Conservation (phyloP, 2,329 filamentous ascomycete genomes). For the Conoideocrella luteorostrata region DNA sequence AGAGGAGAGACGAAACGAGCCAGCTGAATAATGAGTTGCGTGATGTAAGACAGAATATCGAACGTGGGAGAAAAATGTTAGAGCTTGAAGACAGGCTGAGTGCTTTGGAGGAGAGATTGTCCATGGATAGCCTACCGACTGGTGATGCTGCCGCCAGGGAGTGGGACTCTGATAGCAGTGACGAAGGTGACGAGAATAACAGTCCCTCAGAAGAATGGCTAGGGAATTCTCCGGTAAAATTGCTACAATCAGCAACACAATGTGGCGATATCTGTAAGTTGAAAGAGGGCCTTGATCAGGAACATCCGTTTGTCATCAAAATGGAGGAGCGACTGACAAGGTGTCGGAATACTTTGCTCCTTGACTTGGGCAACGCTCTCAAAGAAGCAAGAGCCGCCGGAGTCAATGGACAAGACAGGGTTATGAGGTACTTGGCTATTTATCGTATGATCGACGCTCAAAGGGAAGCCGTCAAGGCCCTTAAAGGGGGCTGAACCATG, state of each 20-base stretch:
- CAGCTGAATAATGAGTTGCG: slow-evolving; percentile 60
- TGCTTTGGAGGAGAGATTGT: slow-evolving; percentile 57
- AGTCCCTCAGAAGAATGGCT: slow-evolving; percentile 25
- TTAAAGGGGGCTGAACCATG: slow-evolving; percentile 31
- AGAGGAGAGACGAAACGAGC: slow-evolving; percentile 57
- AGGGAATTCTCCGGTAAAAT: slow-evolving; percentile 40
- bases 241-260: slow-evolving; percentile 39
- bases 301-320: slow-evolving; percentile 44
- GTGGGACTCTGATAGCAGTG: slow-evolving; percentile 27
- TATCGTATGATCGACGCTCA: slow-evolving; percentile 49
- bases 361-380: slow-evolving; percentile 47
- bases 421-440: slow-evolving; percentile 46
- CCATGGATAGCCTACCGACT: slow-evolving; percentile 38
- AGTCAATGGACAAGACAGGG: slow-evolving; percentile 32
- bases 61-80: slow-evolving; percentile 54
- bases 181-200: slow-evolving; percentile 35
- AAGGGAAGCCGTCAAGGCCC: slow-evolving; percentile 42
- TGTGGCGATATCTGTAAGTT: slow-evolving; percentile 37
- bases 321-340: slow-evolving; percentile 44
- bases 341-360: slow-evolving; percentile 50
- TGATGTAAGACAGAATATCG: slow-evolving; percentile 56
- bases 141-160: slow-evolving; percentile 9
- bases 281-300: slow-evolving; percentile 37
- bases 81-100: slow-evolving; percentile 59
- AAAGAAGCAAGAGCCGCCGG: slow-evolving; percentile 39